phyloP scores from a whole-genome alignment of 345 rosid species.

The Citropsis articulata region DNA sequence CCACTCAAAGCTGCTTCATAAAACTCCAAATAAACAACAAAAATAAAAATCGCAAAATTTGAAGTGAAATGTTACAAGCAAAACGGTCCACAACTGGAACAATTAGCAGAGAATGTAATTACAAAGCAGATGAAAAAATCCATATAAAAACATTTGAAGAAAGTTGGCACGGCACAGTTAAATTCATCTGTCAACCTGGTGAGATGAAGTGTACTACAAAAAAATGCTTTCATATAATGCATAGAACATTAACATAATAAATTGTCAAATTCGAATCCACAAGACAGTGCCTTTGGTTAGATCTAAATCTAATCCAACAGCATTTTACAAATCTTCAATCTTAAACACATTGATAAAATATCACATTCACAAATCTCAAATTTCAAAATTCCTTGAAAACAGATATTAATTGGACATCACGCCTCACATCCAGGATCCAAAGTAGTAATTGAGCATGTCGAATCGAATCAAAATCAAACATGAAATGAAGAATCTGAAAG shows the following conservation, averaged over 20 bases:
- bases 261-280: background rate
- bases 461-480: background rate
- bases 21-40: background rate
- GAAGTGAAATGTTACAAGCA: too few relatives aligned
- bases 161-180: background rate
- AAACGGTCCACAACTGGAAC: background rate
- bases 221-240: background rate
- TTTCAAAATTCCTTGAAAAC: background rate
- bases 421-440: slow-evolving; percentile 8
- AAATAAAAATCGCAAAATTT: background rate
- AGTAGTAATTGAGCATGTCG: background rate
- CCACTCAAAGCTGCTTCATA: background rate
- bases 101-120: background rate
- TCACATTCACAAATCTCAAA: background rate
- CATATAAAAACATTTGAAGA: background rate
- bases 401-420: background rate
- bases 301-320: slow-evolving; percentile 3
- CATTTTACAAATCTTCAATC: background rate
- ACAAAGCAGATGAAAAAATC: background rate
- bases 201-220: background rate
- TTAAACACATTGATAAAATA: background rate
- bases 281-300: background rate
- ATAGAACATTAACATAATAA: background rate
- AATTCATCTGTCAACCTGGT: background rate
- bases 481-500: background rate